Base-by-base conservation (phyloP, 345 rosid species). In the Acer negundo region DNA sequence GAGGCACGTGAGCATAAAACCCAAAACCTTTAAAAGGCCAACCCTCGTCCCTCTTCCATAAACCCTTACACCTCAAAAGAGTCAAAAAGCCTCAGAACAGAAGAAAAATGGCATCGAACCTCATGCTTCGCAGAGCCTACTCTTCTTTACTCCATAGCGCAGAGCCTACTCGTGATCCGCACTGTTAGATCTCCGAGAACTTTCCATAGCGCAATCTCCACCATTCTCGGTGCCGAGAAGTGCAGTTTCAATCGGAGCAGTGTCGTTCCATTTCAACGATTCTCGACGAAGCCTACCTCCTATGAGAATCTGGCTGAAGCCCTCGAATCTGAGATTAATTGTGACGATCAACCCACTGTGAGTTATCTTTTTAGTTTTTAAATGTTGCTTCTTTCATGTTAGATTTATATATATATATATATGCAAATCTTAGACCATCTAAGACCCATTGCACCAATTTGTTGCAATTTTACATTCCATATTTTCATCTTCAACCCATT, bases 311-410 rank as follows among this genome's bases (percentile, higher is more conserved):
- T 90, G 10, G 47, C 86, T 49, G 74, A 80, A 22, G 85, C 85
- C 46, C 84, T 92, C 35, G 80, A 84, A 31, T 65, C 84, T 42
- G 92, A 89, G 82, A 87, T 90, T 23, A 90, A 85, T 4, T 85
- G 92, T 73, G 88, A 90, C 19, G 77, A 82, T 2, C 8, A 53
- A 15, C 78, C 78, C 70, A 7, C 26, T 0, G 77, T 74, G 26
- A 51, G 31, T 62, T 35, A 46, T 46, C 23, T 2, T 38, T 69
- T 62, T 68, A 22, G 56, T 65, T 26, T 56, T 44, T 66, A 12
- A 51, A 51, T 4, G 47, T 4, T 10, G 19, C 19, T 66, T 40
- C 66, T 61, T 7, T 12, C 24, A 47, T 47, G 53, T 51, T 15
- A 51, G 4, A 51, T 51, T 19, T 15, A 28, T 28, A 28, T 28